Conservation (phyloP, 2,329 filamentous ascomycete species). For the Metarhizium brunneum region DNA sequence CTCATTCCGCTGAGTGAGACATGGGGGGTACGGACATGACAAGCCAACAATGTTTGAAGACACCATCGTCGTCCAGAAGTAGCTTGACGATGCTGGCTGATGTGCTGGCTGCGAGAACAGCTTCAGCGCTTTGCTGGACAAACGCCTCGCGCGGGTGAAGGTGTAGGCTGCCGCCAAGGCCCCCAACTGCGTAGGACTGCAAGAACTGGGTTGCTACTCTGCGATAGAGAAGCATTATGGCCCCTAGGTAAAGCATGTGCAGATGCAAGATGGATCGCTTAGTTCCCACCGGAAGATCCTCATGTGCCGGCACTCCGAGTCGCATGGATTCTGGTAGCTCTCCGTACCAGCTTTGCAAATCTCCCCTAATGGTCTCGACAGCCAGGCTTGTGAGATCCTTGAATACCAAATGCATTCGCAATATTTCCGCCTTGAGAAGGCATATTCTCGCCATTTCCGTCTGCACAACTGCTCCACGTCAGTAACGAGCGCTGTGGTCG, state of each 20-base stretch:
- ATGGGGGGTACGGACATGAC: conserved; percentile 3
- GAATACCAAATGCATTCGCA: conserved; percentile 4
- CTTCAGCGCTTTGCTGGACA: not conserved
- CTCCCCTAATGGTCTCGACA: not conserved
- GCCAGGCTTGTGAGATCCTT: not conserved
- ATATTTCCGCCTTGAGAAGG: conserved; percentile 5
- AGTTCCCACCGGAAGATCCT: conserved; percentile 1
- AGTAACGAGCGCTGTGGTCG: not conserved
- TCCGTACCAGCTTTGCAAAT: conserved; percentile 3
- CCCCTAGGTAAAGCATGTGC: conserved; percentile 4
- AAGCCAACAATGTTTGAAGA: conserved; percentile 7
- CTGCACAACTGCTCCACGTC: conserved; percentile 3
- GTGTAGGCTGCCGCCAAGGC: not conserved
- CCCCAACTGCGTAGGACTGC: not conserved
- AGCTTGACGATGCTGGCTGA: conserved; percentile 5
- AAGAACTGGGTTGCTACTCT: conserved; percentile 4
- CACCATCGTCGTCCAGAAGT: conserved; percentile 2
- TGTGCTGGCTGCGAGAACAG: conserved; percentile 3
- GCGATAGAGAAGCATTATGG: conserved; percentile 4
- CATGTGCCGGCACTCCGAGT: not conserved
- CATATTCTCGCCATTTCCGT: conserved; percentile 7
- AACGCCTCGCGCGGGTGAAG: not conserved
- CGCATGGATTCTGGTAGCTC: conserved; percentile 2
- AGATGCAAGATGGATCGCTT: conserved; percentile 3
- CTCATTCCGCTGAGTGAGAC: not conserved